Conservation (phyloP, 129 eudicot species). For the Lactuca saligna region DNA sequence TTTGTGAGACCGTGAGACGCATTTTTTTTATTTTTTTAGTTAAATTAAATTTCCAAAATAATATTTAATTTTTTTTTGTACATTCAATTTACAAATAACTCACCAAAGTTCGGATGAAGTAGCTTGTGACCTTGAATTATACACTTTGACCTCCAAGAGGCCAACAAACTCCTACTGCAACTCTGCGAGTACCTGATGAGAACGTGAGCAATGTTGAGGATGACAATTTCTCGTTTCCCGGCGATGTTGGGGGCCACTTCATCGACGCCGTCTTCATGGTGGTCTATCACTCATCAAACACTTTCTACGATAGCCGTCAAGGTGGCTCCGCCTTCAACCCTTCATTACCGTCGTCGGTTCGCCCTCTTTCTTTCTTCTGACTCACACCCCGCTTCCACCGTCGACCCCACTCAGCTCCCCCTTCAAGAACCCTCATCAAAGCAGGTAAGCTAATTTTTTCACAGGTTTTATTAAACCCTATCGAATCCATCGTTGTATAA, state of each 20-base stretch:
- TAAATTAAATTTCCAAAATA: too few relatives aligned
- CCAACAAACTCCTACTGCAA: too few relatives aligned
- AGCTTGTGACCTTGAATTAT: too few relatives aligned
- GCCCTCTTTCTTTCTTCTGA: conserved; percentile 46
- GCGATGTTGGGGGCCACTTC: conserved; percentile 3
- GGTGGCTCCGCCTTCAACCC: conserved; percentile 11
- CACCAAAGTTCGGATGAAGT: too few relatives aligned
- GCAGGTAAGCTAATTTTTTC: conserved; percentile 41
- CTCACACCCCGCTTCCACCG: conserved; percentile 27
- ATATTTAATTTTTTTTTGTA: too few relatives aligned
- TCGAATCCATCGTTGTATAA: background rate
- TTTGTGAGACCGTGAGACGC: too few relatives aligned
- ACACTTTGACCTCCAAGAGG: too few relatives aligned
- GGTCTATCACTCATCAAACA: conserved; percentile 7
- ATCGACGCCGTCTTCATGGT: conserved; percentile 26
- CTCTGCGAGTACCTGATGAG: background rate
- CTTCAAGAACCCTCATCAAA: conserved; percentile 35
- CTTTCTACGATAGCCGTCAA: conserved; percentile 7
- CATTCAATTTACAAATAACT: too few relatives aligned
- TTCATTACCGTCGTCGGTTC: conserved; percentile 21
- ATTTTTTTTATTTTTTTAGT: too few relatives aligned
- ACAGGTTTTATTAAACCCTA: background rate
- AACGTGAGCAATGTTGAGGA: conserved; percentile 24
- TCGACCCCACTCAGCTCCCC: background rate
- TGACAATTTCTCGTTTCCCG: conserved; percentile 26